A percentile compares a stretch with the other conserved stretches of the same genome.
Conservation (phyloP, 2,329 filamentous ascomycete species). For the Aureobasidium sp. region DNA sequence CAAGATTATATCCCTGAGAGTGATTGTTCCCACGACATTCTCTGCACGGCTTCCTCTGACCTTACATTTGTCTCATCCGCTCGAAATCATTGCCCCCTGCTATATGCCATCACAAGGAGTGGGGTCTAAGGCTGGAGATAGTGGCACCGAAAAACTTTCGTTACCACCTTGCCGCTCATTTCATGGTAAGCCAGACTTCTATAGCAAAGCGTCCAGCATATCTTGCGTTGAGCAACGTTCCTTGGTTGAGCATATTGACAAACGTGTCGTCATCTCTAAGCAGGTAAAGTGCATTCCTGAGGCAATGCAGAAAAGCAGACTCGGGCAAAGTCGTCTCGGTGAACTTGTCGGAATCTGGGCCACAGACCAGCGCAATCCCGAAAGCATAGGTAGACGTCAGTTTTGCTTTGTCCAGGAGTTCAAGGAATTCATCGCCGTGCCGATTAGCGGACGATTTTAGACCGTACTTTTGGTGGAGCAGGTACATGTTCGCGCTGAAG, state of each 20-base stretch:
- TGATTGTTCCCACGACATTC: too few relatives aligned
- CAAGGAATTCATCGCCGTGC: not conserved
- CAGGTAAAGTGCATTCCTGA: not conserved
- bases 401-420: not conserved
- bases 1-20: too few relatives aligned
- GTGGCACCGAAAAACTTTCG: too few relatives aligned
- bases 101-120: too few relatives aligned
- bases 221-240: not conserved
- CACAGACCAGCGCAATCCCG: not conserved
- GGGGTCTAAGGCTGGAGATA: too few relatives aligned
- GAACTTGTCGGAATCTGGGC: not conserved
- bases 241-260: not conserved
- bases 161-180: too few relatives aligned
- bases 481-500: not conserved
- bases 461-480: not conserved
- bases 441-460: not conserved
- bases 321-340: not conserved
- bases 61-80: too few relatives aligned
- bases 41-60: too few relatives aligned
- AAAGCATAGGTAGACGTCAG: not conserved
- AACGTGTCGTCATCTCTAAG: not conserved
- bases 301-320: not conserved
- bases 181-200: not conserved
- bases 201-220: not conserved
- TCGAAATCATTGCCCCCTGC: too few relatives aligned